Percentiles rank a stretch among this genome's conserved stretches.
These are phyloP conservation scores for Vanrija humicola DNA, from an alignment of 1,284 basidiomycete species.

Conservation along the genomic window DNA sequence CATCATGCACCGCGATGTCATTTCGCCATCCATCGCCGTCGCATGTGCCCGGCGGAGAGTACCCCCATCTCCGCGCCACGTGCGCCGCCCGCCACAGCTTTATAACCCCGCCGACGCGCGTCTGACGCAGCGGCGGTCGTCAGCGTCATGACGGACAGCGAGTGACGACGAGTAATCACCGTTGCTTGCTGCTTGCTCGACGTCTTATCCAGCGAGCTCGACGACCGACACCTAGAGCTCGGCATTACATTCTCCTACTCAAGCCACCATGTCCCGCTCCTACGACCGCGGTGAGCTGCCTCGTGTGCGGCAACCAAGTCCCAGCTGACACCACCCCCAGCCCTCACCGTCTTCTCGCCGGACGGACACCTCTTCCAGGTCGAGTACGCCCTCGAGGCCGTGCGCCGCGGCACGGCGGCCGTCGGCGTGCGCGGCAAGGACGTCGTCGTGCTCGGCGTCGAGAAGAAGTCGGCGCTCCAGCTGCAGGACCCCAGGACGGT, in stretches of 20 bases:
- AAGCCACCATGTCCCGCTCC: conserved; percentile 45
- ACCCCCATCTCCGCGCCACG: not conserved
- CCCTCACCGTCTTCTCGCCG: conserved; percentile 87
- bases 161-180: not conserved
- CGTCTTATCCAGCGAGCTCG: not conserved
- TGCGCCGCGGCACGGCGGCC: conserved; percentile 94
- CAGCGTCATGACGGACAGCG: conserved; percentile 5
- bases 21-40: not conserved
- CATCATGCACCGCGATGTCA: not conserved
- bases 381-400: conserved; percentile 96
- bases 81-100: conserved; percentile 1
- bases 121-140: not conserved
- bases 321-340: conserved; percentile 17
- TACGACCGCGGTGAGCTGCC: conserved; percentile 48
- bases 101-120: conserved; percentile 1
- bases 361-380: conserved; percentile 72
- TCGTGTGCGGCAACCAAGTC: not conserved
- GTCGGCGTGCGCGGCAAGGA: conserved; percentile 94
- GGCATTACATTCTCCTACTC: not conserved
- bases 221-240: not conserved
- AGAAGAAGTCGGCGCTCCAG: conserved; percentile 97
- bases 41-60: no score
- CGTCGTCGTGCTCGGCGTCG: conserved; percentile 93
- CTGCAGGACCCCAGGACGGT: conserved; percentile 97
- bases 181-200: not conserved